Conservation (phyloP, 805 yeast species). For the Wickerhamomyces sydowiorum region DNA sequence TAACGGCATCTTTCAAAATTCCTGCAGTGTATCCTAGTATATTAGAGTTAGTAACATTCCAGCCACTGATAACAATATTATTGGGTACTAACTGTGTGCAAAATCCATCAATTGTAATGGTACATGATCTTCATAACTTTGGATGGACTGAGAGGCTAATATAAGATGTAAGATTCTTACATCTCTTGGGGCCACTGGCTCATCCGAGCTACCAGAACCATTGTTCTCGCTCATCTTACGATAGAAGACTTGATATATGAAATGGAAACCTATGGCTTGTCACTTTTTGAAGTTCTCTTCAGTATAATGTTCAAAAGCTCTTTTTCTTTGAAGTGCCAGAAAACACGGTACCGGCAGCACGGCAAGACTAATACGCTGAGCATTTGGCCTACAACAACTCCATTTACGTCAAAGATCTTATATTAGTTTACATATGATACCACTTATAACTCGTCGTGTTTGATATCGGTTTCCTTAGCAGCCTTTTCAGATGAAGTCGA, state of each 20-base stretch:
- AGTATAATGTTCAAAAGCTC: too few species aligned
- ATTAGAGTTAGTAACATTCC: conserved; percentile 2
- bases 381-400: too few species aligned
- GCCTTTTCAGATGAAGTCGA: conserved; percentile 7
- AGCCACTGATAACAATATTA: neutral
- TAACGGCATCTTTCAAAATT: conserved; percentile 81
- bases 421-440: too few species aligned
- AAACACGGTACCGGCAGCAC: too few species aligned
- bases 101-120: conserved; percentile 96
- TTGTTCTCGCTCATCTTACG: conserved; percentile 4
- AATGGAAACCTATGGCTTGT: too few species aligned
- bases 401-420: too few species aligned
- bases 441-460: conserved; percentile 31
- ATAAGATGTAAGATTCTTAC: conserved; percentile 85
- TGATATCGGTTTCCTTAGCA: conserved; percentile 14
- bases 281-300: too few species aligned
- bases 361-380: too few species aligned
- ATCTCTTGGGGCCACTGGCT: conserved; percentile 63
- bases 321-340: too few species aligned
- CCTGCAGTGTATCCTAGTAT: conserved; percentile 71
- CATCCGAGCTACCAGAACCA: conserved; percentile 18
- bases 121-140: conserved; percentile 90
- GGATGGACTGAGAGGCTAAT: conserved; percentile 89
- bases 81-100: conserved; percentile 56
- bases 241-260: too few species aligned